phyloP scores from a whole-genome alignment of 2,329 filamentous ascomycete genomes.

The Colletotrichum cordylinicola region DNA sequence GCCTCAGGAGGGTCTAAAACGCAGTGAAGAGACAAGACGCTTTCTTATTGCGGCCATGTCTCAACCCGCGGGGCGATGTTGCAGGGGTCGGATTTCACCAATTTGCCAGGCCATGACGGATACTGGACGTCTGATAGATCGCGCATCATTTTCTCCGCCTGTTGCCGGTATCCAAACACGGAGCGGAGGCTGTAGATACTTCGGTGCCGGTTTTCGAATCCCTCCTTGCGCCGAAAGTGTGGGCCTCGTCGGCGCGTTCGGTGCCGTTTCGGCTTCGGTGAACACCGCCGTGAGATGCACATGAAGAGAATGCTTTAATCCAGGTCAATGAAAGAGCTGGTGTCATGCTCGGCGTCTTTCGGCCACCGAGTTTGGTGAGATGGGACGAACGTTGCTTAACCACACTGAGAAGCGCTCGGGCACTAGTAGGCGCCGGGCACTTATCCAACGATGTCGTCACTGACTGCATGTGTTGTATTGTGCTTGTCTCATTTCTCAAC shows the following conservation, averaged over 20 bases:
- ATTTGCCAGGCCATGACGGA: too few relatives aligned
- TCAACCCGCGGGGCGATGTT: too few relatives aligned
- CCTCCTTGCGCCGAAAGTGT: not conserved
- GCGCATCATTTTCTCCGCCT: not conserved
- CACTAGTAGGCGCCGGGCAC: not conserved
- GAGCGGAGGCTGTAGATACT: not conserved
- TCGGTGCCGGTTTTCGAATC: not conserved
- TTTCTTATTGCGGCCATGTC: too few relatives aligned
- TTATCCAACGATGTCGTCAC: not conserved
- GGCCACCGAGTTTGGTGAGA: not conserved
- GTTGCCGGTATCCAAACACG: not conserved
- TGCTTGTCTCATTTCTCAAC: fast-evolving
- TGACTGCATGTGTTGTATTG: not conserved
- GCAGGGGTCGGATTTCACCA: too few relatives aligned
- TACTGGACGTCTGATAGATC: not conserved
- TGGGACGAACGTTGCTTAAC: not conserved
- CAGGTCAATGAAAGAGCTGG: fast-evolving
- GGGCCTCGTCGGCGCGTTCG: not conserved
- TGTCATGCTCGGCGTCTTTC: not conserved
- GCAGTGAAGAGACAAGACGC: too few relatives aligned
- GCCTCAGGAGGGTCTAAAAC: not conserved
- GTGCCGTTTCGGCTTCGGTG: not conserved
- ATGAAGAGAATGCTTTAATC: fast-evolving
- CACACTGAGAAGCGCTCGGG: not conserved
- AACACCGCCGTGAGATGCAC: not conserved